Base-by-base conservation (phyloP, 257 asterid species). In the Salvia rosmarinus region DNA sequence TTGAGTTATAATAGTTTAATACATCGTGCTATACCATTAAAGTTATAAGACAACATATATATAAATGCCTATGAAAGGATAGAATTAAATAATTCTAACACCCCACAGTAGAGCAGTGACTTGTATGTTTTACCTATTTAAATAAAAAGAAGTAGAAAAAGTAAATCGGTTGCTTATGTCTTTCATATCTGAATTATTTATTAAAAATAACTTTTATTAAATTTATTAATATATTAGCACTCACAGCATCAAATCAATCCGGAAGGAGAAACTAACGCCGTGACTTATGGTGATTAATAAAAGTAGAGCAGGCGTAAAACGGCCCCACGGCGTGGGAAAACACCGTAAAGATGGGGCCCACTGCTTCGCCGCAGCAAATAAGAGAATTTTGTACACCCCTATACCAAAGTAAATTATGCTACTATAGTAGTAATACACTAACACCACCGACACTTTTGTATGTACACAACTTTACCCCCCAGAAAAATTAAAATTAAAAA, bases 401-500 rank as follows among this genome's bases (percentile, higher is more conserved):
- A 46, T 56, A 37, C 69, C 64, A 64, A 6, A 39, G 30, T 51
- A 51, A 42, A 58, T 28, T 28, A 51, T 23, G 56, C 23, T 35
- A 64, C 70, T 43, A 42, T 21, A 42, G 54, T 64, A 19, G 21
- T n/a, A n/a, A 37, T n/a, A 10, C 5, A 35, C 61, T 20, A 34
- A 30, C 49, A 35, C 76, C 84, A 84, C 95, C 95, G 91, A 88
- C 95, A 84, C 88, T 71, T 66, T 20, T 44, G 28, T 58, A 74
- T 59, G 69, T 68, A 20, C 25, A 68, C n/a, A 13, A 21, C 13
- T 9, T 3, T 11, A 35, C 54, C 30, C 61, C 25, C 23, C 4
- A 37, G 20, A 0, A 55, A 49, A 14, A 16, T 47, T 4, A 14
- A 13, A 47, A 47, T 0, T 12, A 30, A 2, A 2, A 20, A 5